A percentile compares a stretch with the other conserved stretches of the same genome.
Conservation (phyloP, 768 basidiomycete species). For the Lactarius quietus region DNA sequence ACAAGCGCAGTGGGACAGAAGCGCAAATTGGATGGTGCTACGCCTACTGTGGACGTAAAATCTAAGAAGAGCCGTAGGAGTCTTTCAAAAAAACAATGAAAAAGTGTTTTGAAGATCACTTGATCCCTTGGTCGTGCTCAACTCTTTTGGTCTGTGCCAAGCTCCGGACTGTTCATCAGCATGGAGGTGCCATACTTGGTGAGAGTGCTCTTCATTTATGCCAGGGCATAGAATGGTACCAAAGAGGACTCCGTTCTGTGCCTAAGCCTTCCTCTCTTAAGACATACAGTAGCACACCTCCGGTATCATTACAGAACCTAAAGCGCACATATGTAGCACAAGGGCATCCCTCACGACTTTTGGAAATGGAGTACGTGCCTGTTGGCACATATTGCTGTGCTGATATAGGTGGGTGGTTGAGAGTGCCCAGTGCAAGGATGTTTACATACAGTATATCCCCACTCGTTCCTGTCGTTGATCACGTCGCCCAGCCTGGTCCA, state of each 20-base stretch:
- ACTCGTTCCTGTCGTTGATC: constrained; percentile 57
- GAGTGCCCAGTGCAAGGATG: constrained; percentile 54
- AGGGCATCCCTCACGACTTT: too few species aligned
- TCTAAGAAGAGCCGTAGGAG: constrained; percentile 30
- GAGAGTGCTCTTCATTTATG: not conserved
- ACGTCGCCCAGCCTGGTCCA: constrained; percentile 54
- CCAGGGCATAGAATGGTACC: not conserved
- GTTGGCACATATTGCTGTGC: too few species aligned
- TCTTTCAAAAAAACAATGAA: constrained; percentile 11
- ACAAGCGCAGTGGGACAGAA: constrained; percentile 42
- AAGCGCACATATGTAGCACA: not conserved
- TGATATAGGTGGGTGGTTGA: constrained; percentile 62
- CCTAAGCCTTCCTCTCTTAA: not conserved
- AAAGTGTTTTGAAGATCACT: not conserved
- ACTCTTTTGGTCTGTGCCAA: not conserved
- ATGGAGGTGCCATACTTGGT: not conserved
- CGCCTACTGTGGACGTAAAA: constrained; percentile 36
- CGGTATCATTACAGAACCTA: not conserved
- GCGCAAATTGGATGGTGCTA: constrained; percentile 49
- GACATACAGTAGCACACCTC: not conserved
- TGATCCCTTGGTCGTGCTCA: not conserved
- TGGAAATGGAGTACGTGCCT: constrained; percentile 30
- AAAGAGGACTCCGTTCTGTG: not conserved
- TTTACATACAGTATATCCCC: constrained; percentile 68
- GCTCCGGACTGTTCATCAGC: not conserved